Conservation (phyloP, 495 filamentous ascomycete species). For the Penicillium robsamsonii region DNA sequence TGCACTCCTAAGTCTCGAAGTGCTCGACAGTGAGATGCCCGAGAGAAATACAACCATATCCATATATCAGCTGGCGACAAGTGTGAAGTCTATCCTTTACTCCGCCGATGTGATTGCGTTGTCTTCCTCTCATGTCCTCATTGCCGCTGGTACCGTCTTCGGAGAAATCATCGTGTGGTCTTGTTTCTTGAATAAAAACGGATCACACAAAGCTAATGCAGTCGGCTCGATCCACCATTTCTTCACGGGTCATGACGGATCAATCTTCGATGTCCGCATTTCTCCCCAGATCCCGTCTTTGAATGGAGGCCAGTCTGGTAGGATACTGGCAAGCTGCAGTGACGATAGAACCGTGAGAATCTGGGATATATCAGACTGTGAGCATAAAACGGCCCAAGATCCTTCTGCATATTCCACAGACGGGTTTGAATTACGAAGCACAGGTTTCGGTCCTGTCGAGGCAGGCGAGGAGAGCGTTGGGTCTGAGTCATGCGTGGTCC, state of each 20-base stretch:
- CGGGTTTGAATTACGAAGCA: slow-evolving; percentile 43
- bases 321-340: slow-evolving; percentile 85
- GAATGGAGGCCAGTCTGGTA: slow-evolving; percentile 34
- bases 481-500: slow-evolving; percentile 52
- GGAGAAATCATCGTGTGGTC: slow-evolving; percentile 93
- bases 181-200: slow-evolving; percentile 40
- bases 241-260: slow-evolving; percentile 89
- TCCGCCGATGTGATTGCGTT: slow-evolving; percentile 69
- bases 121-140: slow-evolving; percentile 57
- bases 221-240: slow-evolving; percentile 57
- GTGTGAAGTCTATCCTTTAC: slow-evolving; percentile 83
- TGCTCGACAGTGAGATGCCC: slow-evolving; percentile 17
- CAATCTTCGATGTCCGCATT: slow-evolving; percentile 83
- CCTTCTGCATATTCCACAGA: slow-evolving; percentile 43
- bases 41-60: slow-evolving; percentile 30
- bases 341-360: slow-evolving; percentile 89
- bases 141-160: slow-evolving; percentile 88
- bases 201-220: slow-evolving; percentile 13
- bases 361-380: slow-evolving; percentile 72
- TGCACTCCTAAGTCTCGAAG: slow-evolving; percentile 52
- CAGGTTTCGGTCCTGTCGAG: slow-evolving; percentile 37
- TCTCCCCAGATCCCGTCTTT: slow-evolving; percentile 54
- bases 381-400: slow-evolving; percentile 29
- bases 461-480: slow-evolving; percentile 19
- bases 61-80: slow-evolving; percentile 52